phyloP scores from a whole-genome alignment of 345 rosid genomes.

The Salix koriyanagi region DNA sequence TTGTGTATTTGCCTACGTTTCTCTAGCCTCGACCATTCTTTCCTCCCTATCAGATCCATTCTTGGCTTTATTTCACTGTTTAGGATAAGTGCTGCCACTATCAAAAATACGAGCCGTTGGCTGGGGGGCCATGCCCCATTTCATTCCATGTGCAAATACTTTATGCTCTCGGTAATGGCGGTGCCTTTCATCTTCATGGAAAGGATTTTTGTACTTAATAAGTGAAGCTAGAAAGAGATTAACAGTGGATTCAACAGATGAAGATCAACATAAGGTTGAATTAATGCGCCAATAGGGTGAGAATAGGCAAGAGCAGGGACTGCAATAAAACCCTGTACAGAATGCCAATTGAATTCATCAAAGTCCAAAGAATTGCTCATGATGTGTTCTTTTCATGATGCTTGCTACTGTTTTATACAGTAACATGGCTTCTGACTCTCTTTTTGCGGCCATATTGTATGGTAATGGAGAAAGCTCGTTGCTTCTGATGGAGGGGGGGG shows the following conservation, averaged over 20 bases:
- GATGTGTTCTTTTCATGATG: not conserved
- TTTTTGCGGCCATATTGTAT: not conserved
- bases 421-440: not conserved
- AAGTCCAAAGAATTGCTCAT: not conserved
- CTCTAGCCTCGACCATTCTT: not conserved
- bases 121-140: not conserved
- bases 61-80: not conserved
- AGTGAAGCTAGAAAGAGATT: not conserved
- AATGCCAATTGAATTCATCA: not conserved
- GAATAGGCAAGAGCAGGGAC: not conserved
- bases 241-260: not conserved
- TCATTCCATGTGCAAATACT: not conserved
- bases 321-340: not conserved
- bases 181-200: not conserved
- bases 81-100: not conserved
- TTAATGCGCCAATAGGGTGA: not conserved
- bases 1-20: not conserved
- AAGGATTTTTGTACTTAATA: too few relatives aligned
- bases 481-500: not conserved
- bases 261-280: not conserved
- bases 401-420: not conserved
- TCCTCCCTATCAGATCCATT: not conserved
- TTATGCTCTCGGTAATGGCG: not conserved
- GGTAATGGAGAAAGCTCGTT: slow-evolving; percentile 1
- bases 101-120: not conserved